Evolutionary conservation across 345 rosid species (phyloP).

Genomic region (Citrus unshiu): DNA sequence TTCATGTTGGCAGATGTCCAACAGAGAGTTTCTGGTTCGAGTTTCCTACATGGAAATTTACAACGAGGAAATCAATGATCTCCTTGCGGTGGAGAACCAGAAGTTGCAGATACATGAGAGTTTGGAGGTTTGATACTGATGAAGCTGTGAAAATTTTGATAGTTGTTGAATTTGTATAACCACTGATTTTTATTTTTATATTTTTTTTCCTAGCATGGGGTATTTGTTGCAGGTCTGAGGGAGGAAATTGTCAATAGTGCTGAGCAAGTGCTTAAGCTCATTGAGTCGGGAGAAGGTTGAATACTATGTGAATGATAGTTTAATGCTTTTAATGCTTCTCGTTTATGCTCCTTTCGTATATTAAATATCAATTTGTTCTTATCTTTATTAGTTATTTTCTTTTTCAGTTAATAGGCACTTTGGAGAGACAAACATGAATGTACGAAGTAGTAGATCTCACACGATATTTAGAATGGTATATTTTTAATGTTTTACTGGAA

Average conservation of each 20-base stretch:
- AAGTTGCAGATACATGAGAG: constrained; percentile 90
- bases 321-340: background rate
- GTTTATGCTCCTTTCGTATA: background rate
- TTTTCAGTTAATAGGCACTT: constrained; percentile 78
- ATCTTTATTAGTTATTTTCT: background rate
- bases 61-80: constrained; percentile 91
- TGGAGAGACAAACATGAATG: constrained; percentile 96
- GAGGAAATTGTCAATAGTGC: constrained; percentile 82
- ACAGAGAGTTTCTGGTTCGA: constrained; percentile 88
- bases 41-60: constrained; percentile 97
- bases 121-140: constrained; percentile 62
- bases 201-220: constrained; percentile 60
- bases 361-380: background rate
- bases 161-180: constrained; percentile 5
- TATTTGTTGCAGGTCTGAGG: constrained; percentile 81
- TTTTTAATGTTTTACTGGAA: background rate
- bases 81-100: constrained; percentile 71
- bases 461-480: constrained; percentile 94
- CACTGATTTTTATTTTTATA: constrained; percentile 12
- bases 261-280: constrained; percentile 79
- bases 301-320: constrained; percentile 2
- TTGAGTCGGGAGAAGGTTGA: constrained; percentile 91
- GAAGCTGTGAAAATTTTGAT: constrained; percentile 1
- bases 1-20: constrained; percentile 42
- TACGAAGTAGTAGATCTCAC: constrained; percentile 95